Evolutionary conservation across 2,329 filamentous ascomycete species (phyloP).

Genomic region (Pestalotiopsis sp.): DNA sequence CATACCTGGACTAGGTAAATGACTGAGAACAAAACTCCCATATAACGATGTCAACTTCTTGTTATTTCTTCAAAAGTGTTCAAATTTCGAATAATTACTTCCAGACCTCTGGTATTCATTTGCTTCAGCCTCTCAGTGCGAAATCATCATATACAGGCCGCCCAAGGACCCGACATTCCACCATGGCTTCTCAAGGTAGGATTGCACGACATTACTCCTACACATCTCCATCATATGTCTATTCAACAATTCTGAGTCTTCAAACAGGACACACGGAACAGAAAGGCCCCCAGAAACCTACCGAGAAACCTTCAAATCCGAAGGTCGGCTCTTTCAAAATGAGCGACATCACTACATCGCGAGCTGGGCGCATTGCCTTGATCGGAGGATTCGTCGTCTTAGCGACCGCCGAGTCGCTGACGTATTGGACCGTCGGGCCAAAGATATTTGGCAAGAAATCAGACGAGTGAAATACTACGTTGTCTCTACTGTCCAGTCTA

Average conservation of each 20-base stretch:
- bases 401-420: conserved; percentile 13
- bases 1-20: neutral
- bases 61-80: no score
- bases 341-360: conserved; percentile 13
- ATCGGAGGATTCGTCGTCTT: conserved; percentile 22
- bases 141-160: neutral
- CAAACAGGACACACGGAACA: neutral
- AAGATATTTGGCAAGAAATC: conserved; percentile 6
- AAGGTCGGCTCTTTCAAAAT: conserved; percentile 8
- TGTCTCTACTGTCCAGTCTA: no score
- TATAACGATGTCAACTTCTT: no score
- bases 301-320: neutral
- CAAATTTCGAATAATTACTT: no score
- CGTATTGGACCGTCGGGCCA: conserved; percentile 12
- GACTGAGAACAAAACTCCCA: no score
- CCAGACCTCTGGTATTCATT: no score
- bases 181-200: neutral
- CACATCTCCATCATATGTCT: neutral
- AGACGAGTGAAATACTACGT: neutral
- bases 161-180: no score
- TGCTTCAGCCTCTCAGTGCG: no score
- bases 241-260: neutral
- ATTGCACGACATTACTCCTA: neutral
- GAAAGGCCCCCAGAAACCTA: neutral
- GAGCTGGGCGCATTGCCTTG: conserved; percentile 14